Conservation (phyloP, 371 early-diverging fungal species). For the Mortierella sp. region DNA sequence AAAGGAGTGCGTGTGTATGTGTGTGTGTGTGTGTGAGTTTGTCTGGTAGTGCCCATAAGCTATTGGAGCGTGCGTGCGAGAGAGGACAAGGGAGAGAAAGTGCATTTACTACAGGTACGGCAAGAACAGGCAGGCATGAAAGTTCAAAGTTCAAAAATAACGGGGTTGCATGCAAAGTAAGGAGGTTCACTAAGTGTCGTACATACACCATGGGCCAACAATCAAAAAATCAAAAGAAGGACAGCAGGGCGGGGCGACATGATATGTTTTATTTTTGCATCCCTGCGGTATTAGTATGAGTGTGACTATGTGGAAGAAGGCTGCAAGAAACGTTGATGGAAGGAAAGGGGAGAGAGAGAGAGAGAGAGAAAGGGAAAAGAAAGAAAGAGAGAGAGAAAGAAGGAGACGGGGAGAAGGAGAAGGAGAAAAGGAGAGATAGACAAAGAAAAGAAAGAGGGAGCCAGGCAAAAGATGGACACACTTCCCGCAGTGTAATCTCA, state of each 20-base stretch:
- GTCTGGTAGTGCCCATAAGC: background rate
- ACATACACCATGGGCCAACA: background rate
- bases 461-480: conserved; percentile 7
- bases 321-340: conserved; percentile 4
- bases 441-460: background rate
- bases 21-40: background rate
- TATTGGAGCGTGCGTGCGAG: background rate
- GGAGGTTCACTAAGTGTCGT: background rate
- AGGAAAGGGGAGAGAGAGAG: background rate
- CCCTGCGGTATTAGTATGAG: background rate
- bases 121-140: background rate
- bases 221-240: background rate
- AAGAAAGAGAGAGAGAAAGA: background rate
- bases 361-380: background rate
- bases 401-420: background rate
- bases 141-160: conserved; percentile 8
- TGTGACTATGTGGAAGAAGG: background rate
- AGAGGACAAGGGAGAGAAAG: background rate
- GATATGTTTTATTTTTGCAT: background rate
- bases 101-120: background rate
- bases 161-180: conserved; percentile 18
- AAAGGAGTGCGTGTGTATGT: background rate
- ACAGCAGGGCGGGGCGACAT: background rate
- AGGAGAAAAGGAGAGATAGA: background rate
- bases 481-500: background rate